These are phyloP conservation scores for Viola pubescens DNA, from an alignment of 441 rosid species.

Conservation along the genomic window DNA sequence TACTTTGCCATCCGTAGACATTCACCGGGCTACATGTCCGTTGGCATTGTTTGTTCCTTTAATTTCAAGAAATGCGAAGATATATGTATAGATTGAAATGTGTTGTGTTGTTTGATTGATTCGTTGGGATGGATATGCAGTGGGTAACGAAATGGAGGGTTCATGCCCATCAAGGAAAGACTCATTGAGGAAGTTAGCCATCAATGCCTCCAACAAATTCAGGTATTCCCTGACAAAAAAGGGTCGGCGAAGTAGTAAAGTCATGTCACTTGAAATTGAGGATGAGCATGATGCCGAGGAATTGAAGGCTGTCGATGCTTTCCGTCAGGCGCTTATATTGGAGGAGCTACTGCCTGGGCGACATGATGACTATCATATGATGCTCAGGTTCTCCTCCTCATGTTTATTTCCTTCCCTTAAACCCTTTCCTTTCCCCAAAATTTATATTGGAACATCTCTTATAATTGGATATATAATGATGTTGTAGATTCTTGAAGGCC, in stretches of 20 bases:
- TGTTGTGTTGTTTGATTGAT: not conserved
- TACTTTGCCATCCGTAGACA: too few relatives aligned
- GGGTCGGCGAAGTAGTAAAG: constrained; percentile 69
- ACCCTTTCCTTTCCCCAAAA: not conserved
- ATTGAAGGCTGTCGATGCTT: constrained; percentile 60
- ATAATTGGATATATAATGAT: not conserved
- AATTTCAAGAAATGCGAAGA: too few relatives aligned
- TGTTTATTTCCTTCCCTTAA: not conserved
- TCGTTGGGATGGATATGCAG: constrained; percentile 3
- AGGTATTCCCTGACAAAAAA: constrained; percentile 53
- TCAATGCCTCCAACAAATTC: constrained; percentile 57
- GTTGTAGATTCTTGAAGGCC: constrained; percentile 66
- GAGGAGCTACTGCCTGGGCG: constrained; percentile 65
- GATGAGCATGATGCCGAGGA: constrained; percentile 74
- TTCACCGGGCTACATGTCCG: too few relatives aligned
- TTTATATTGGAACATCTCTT: not conserved
- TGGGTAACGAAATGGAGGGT: constrained; percentile 28
- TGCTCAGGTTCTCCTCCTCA: constrained; percentile 47
- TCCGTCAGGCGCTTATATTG: constrained; percentile 54
- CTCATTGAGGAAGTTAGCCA: constrained; percentile 56
- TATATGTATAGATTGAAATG: too few relatives aligned
- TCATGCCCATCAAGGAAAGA: constrained; percentile 42
- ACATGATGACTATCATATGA: constrained; percentile 74
- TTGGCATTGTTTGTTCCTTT: too few relatives aligned
- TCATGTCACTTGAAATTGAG: constrained; percentile 54